These are phyloP conservation scores for Athelia psychrophila DNA, from an alignment of 1,284 basidiomycete genomes.

Conservation along the genomic window DNA sequence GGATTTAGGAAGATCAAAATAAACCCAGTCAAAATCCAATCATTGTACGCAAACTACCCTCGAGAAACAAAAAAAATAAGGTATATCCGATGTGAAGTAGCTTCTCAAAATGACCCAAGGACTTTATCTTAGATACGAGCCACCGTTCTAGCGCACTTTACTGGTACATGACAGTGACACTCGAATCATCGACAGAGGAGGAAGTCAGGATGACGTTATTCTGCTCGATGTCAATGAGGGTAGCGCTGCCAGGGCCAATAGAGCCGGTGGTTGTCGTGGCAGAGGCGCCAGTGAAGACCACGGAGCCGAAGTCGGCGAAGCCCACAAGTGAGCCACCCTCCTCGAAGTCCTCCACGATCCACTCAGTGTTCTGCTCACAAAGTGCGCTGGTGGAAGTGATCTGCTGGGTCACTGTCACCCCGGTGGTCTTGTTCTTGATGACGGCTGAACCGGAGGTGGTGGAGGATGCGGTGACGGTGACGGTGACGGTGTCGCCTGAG, in stretches of 20 bases:
- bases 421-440: slow-evolving; percentile 24
- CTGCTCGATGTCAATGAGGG: not conserved
- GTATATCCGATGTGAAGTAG: too few relatives aligned
- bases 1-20: too few relatives aligned
- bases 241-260: slow-evolving; percentile 3
- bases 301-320: slow-evolving; percentile 27
- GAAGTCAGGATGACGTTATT: not conserved
- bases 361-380: slow-evolving; percentile 17
- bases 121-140: too few relatives aligned
- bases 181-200: slow-evolving; percentile 4
- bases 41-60: too few relatives aligned
- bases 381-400: slow-evolving; percentile 22
- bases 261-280: slow-evolving; percentile 3
- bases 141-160: not conserved
- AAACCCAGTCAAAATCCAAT: too few relatives aligned
- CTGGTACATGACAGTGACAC: not conserved
- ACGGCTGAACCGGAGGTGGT: slow-evolving; percentile 22
- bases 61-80: too few relatives aligned
- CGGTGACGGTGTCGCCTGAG: slow-evolving; percentile 22
- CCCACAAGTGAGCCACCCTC: slow-evolving; percentile 21
- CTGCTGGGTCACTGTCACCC: slow-evolving; percentile 22
- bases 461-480: slow-evolving; percentile 13
- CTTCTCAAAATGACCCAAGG: too few relatives aligned
- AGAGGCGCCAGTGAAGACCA: slow-evolving; percentile 19
- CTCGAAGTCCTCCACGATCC: slow-evolving; percentile 24